Evolutionary conservation across 768 basidiomycete species (phyloP).

Genomic region (Amanita polypyramis): DNA sequence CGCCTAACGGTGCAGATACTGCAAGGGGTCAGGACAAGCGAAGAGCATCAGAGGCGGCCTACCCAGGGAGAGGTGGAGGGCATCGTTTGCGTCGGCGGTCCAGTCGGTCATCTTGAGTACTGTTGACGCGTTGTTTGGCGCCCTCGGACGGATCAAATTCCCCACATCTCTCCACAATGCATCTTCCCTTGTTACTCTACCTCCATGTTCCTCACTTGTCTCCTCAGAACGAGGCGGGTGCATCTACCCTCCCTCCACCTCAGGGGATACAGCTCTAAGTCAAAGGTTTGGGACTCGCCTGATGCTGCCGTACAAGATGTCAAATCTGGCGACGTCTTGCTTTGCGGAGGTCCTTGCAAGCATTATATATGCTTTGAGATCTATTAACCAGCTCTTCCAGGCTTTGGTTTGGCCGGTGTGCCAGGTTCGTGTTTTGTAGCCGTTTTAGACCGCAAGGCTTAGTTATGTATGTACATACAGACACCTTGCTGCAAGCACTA

Average conservation of each 20-base stretch:
- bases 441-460: neutral
- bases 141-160: neutral
- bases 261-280: slow-evolving; percentile 18
- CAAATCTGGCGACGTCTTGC: slow-evolving; percentile 66
- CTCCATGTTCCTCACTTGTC: slow-evolving; percentile 1
- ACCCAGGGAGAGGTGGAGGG: slow-evolving; percentile 71
- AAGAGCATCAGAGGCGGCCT: slow-evolving; percentile 10
- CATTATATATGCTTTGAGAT: neutral
- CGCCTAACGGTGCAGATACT: slow-evolving; percentile 32
- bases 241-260: slow-evolving; percentile 14
- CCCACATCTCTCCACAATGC: neutral
- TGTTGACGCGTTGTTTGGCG: slow-evolving; percentile 10
- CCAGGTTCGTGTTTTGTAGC: slow-evolving; percentile 40
- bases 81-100: slow-evolving; percentile 74
- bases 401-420: slow-evolving; percentile 85
- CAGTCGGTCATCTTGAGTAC: slow-evolving; percentile 42
- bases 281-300: slow-evolving; percentile 72
- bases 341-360: slow-evolving; percentile 64
- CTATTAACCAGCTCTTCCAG: slow-evolving; percentile 23
- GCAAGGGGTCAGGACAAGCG: slow-evolving; percentile 27
- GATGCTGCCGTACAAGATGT: slow-evolving; percentile 81
- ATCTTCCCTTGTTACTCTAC: neutral
- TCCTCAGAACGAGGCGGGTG: slow-evolving; percentile 22
- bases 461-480: slow-evolving; percentile 22
- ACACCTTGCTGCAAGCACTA: slow-evolving; percentile 76